Base-by-base conservation (phyloP, 306 rosid species). In the Cucurbita maxima region DNA sequence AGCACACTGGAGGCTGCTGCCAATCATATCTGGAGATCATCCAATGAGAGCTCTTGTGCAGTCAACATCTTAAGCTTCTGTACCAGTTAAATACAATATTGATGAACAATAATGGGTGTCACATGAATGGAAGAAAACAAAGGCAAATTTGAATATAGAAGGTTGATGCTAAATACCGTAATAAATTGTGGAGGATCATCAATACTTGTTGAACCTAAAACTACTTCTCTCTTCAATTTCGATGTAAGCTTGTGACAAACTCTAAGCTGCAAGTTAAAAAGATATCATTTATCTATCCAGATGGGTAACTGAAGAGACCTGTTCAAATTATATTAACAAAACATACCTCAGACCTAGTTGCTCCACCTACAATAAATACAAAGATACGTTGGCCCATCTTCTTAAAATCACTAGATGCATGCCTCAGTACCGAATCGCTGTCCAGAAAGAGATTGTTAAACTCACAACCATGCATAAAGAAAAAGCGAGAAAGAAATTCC, bases 261-360 rank as follows among this genome's bases (percentile, higher is more conserved):
- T 87, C 97, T 84, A 41, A 91, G 97, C 99, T 94, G 96, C 56
- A 74, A 22, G 25, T 25, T 12, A 22, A 50, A 64, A 75, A 16
- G 38, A 54, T 20, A 30, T 14, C 19, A 37, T 16, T 51, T 5
- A 52, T 52, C 6, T 3, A 11, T 16, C 36, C 53, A 7, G 80
- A 82, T 66, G 48, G 74, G 71, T 67, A 47, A 63, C 44, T 0
- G 22, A 4, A 12, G 41, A 59, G 67, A n/a, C 55, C 55, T 61
- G 34, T 19, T 38, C 55, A 30, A 6, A 11, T 30, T 44, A 50
- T 4, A 22, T 3, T 3, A 25, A 38, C 38, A 40, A 58, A 50
- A 51, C 13, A 54, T 81, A 94, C 99, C 97, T 94, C 99, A 1
- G 99, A 94, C 86, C 98, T 83, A 57, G 97, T 94, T 61, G 97